Evolutionary conservation across 1,284 basidiomycete species (phyloP).

Genomic region (Sporisorium graminicola): DNA sequence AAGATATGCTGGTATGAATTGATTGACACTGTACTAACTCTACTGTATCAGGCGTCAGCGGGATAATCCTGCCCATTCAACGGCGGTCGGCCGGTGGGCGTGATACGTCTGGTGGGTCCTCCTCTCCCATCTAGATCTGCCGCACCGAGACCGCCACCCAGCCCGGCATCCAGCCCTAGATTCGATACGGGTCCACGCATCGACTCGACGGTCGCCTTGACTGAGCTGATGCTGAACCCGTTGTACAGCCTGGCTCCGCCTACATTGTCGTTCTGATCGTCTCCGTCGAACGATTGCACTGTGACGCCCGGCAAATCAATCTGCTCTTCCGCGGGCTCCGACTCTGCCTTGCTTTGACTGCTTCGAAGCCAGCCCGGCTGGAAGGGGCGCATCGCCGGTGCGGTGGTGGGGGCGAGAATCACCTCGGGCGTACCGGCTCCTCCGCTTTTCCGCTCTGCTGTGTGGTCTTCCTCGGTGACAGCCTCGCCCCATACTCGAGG

Average conservation of each 20-base stretch:
- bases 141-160: background rate
- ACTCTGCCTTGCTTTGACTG: background rate
- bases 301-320: constrained; percentile 58
- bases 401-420: constrained; percentile 34
- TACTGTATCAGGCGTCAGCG: background rate
- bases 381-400: constrained; percentile 21
- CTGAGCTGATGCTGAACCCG: constrained; percentile 58
- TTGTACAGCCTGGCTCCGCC: constrained; percentile 36
- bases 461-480: background rate
- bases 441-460: constrained; percentile 11
- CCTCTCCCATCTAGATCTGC: constrained; percentile 9
- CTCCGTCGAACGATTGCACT: constrained; percentile 57
- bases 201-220: constrained; percentile 65
- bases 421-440: constrained; percentile 40
- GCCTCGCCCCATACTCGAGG: constrained; percentile 32
- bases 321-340: constrained; percentile 8
- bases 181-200: constrained; percentile 47
- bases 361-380: constrained; percentile 37
- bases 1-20: background rate
- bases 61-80: constrained; percentile 28
- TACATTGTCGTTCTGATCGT: constrained; percentile 22
- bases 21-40: background rate
- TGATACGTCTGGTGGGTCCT: constrained; percentile 42
- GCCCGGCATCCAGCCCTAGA: constrained; percentile 15
- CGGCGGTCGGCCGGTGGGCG: constrained; percentile 57